phyloP scores from a whole-genome alignment of 805 yeast species.

The Candida ortonii region DNA sequence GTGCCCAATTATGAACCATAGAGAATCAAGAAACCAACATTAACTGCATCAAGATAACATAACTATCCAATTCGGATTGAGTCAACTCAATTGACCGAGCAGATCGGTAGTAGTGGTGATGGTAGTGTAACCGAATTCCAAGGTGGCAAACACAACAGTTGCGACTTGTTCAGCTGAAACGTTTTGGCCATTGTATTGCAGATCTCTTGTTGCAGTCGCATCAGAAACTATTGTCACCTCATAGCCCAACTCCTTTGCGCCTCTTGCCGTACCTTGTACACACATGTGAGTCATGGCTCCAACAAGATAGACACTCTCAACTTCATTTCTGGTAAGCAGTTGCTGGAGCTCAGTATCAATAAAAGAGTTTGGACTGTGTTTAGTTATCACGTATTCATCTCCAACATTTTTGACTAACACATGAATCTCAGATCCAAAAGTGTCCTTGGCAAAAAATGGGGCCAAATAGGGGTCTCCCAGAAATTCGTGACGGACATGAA shows the following conservation, averaged over 20 bases:
- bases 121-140: conserved; percentile 3
- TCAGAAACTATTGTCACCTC: conserved; percentile 6
- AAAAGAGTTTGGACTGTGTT: conserved; percentile 7
- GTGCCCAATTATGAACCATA: no score
- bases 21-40: no score
- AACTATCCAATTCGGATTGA: no score
- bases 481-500: conserved; percentile 8
- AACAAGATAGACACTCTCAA: conserved; percentile 4
- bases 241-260: conserved; percentile 7
- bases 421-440: conserved; percentile 6
- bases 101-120: conserved; percentile 2
- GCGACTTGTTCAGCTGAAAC: conserved; percentile 7
- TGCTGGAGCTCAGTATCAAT: conserved; percentile 3
- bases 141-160: conserved; percentile 6
- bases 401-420: conserved; percentile 2
- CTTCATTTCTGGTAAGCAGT: conserved; percentile 2
- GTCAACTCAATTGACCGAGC: no score
- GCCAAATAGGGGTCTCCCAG: conserved; percentile 2
- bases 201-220: conserved; percentile 8
- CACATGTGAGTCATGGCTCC: conserved; percentile 11
- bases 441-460: conserved; percentile 2
- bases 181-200: conserved; percentile 6
- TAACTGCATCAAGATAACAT: no score
- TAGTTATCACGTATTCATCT: conserved; percentile 6
- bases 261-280: conserved; percentile 9